Percentiles rank a stretch among this genome's conserved stretches.
These are phyloP conservation scores for Citrus australasica DNA, from an alignment of 345 rosid species.

Conservation along the genomic window DNA sequence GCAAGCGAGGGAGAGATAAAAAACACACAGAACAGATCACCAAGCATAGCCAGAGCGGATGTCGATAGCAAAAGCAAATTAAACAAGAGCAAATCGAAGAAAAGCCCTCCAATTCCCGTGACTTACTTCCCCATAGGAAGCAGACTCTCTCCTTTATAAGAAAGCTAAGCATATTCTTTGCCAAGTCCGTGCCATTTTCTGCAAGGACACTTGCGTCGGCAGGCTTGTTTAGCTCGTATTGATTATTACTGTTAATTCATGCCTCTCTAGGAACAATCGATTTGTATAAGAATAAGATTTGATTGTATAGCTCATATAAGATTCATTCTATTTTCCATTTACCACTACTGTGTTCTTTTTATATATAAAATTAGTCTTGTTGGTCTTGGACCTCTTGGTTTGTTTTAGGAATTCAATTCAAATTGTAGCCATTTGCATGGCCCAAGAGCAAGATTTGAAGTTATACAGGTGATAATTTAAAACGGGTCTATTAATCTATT, in stretches of 20 bases:
- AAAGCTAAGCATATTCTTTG: neutral
- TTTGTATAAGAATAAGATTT: neutral
- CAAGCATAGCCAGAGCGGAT: neutral
- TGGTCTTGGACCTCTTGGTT: neutral
- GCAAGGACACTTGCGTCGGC: neutral
- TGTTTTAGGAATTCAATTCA: neutral
- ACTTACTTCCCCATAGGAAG: constrained; percentile 23
- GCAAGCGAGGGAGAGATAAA: neutral
- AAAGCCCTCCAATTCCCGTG: constrained; percentile 10
- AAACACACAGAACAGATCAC: neutral
- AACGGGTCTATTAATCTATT: too few relatives aligned
- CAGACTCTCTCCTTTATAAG: constrained; percentile 6
- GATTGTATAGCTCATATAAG: neutral
- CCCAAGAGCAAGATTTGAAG: neutral
- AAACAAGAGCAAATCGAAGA: constrained; percentile 6
- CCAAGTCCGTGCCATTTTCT: neutral
- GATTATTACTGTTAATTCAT: neutral
- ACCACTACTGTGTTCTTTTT: neutral
- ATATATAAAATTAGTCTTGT: neutral
- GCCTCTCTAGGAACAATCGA: too few relatives aligned
- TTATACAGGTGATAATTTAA: neutral
- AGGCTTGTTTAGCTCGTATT: neutral
- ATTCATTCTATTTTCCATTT: too few relatives aligned
- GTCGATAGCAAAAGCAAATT: neutral
- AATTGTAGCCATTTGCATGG: neutral